Conservation (phyloP, 495 filamentous ascomycete species). For the Pseudoneurospora amorphoporcata region DNA sequence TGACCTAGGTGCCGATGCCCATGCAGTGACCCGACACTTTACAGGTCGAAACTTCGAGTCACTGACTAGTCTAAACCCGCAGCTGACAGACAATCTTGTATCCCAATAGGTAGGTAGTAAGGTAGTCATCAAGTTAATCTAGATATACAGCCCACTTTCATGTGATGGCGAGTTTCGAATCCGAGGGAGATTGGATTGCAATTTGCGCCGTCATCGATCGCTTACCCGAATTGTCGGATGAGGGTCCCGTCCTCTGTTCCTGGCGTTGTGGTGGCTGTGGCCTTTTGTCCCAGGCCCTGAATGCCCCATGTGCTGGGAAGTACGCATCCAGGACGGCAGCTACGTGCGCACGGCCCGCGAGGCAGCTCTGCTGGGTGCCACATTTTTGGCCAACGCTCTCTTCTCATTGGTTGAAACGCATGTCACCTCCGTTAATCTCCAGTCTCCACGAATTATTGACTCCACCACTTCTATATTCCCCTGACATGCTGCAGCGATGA, state of each 20-base stretch:
- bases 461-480: neutral
- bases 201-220: neutral
- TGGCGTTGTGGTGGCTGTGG: neutral
- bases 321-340: neutral
- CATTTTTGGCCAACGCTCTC: neutral
- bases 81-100: neutral
- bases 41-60: neutral
- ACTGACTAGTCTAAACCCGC: neutral
- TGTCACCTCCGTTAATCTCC: neutral
- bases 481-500: neutral
- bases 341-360: neutral
- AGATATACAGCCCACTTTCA: neutral
- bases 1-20: neutral
- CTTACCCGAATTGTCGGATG: neutral
- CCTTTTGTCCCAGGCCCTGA: neutral
- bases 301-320: neutral
- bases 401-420: neutral
- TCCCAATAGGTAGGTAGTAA: neutral
- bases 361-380: neutral
- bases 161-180: neutral
- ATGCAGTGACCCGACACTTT: neutral
- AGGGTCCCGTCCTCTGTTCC: neutral
- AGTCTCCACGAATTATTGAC: neutral
- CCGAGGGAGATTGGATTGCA: neutral
- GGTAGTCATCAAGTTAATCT: too few species aligned